Evolutionary conservation across 306 rosid species (phyloP).

Genomic region (Rosa chinensis): DNA sequence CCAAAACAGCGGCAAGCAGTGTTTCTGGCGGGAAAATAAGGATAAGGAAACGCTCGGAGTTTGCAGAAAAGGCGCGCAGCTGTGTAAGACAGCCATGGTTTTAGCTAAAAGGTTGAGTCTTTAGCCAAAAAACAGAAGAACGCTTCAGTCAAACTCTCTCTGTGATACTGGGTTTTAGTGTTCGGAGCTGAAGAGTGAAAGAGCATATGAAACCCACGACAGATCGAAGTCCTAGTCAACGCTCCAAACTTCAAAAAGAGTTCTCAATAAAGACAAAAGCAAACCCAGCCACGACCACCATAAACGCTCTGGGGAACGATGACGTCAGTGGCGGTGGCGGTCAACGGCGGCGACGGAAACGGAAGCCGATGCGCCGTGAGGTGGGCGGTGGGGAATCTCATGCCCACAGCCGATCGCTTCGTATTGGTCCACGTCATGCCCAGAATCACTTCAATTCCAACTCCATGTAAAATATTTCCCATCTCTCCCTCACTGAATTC

Average conservation of each 20-base stretch:
- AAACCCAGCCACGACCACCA: not conserved
- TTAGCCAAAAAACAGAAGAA: not conserved
- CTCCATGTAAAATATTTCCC: conserved; percentile 55
- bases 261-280: not conserved
- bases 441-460: conserved; percentile 61
- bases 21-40: conserved; percentile 23
- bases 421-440: conserved; percentile 86
- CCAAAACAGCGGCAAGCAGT: conserved; percentile 26
- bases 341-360: conserved; percentile 44
- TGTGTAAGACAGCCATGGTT: conserved; percentile 47
- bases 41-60: conserved; percentile 26
- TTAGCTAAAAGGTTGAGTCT: not conserved
- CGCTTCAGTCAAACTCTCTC: not conserved
- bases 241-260: not conserved
- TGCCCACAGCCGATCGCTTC: conserved; percentile 67
- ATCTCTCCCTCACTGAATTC: not conserved
- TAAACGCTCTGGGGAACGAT: conserved; percentile 9
- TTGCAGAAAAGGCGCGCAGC: conserved; percentile 32
- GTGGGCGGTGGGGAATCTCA: conserved; percentile 77
- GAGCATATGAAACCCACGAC: no score
- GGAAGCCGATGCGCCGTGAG: conserved; percentile 77
- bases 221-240: not conserved
- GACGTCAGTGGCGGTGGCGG: conserved; percentile 79
- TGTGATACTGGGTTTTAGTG: not conserved
- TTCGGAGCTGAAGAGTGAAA: not conserved